Base-by-base conservation (phyloP, 176 grass and related monocot species). In the Chloris gayana region DNA sequence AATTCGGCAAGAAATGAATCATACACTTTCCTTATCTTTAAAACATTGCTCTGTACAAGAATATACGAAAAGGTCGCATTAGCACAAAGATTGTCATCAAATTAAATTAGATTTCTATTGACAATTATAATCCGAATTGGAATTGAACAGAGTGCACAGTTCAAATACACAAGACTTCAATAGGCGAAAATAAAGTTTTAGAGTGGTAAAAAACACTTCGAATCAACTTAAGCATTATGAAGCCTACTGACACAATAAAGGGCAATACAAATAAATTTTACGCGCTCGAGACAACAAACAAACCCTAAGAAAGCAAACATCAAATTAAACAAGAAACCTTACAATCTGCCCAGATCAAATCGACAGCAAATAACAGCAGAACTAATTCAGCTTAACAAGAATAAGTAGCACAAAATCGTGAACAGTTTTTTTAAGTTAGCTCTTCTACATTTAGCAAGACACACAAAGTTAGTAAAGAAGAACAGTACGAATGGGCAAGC, bases 1-100 rank as follows among this genome's bases (percentile, higher is more conserved):
- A 95, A 99, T 77, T 99, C 96, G 4, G 60, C 84, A 78, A 99
- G 89, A 67, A 99, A 95, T 17, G 90, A 80, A 83, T 99, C 96
- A 61, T 99, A 99, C 49, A 99, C 92, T 95, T 95, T 95, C 4
- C 85, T 75, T 76, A 95, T 84, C 76, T 99, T 99, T 19, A 88
- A 56, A 71, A 95, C 85, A 75, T 95, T 84, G 63, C 74, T 91
- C 96, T 99, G 87, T 30, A 80, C 62, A 18, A 33, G 39, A 82
- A 42, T 31, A 78, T 35, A 64, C 11, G 63, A 30, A 76, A 77
- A 12, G 3, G 18, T 5, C 9, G 27, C 0, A 45, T 87, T 78
- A 91, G 70, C 12, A 42, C 22, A 87, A 77, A 76, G 17, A 41
- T 35, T 61, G 15, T 46, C 61, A 63, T 34, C 26, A 76, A 46